phyloP scores from a whole-genome alignment of 805 yeast species.

The Metschnikowia lochheadii region DNA sequence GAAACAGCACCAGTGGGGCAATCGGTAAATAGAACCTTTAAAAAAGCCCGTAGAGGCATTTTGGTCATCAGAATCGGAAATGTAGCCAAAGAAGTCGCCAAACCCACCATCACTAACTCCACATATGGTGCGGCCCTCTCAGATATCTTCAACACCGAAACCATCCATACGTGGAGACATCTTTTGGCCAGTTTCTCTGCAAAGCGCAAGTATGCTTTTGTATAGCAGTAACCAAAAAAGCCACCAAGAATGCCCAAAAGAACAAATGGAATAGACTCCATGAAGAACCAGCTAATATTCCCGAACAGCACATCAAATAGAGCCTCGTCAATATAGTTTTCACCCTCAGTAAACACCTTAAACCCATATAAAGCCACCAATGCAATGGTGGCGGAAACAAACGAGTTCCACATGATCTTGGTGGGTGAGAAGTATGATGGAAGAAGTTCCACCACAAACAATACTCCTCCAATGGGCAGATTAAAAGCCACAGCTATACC shows the following conservation, averaged over 20 bases:
- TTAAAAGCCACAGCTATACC: slow-evolving; percentile 84
- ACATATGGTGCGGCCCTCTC: slow-evolving; percentile 27
- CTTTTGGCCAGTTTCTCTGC: slow-evolving; percentile 31
- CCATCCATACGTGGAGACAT: slow-evolving; percentile 15
- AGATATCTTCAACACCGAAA: slow-evolving; percentile 14
- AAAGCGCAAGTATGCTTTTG: slow-evolving; percentile 39
- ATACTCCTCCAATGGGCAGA: slow-evolving; percentile 84
- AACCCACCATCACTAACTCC: slow-evolving; percentile 48
- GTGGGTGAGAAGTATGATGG: slow-evolving; percentile 61
- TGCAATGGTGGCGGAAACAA: slow-evolving; percentile 73
- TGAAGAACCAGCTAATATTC: slow-evolving; percentile 65
- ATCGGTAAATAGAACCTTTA: slow-evolving; percentile 66
- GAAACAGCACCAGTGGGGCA: slow-evolving; percentile 35
- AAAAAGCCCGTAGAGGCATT: slow-evolving; percentile 51
- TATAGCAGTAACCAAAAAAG: slow-evolving; percentile 53
- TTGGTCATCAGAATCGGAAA: slow-evolving; percentile 54
- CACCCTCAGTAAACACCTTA: slow-evolving; percentile 37
- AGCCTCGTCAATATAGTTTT: slow-evolving; percentile 42
- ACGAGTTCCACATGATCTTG: slow-evolving; percentile 76
- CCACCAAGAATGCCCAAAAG: slow-evolving; percentile 71
- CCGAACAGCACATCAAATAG: slow-evolving; percentile 61
- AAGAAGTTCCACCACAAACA: slow-evolving; percentile 69
- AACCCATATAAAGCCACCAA: slow-evolving; percentile 52
- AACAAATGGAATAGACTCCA: slow-evolving; percentile 73
- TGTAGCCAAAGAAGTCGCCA: slow-evolving; percentile 50